Conservation (phyloP, 345 rosid genomes). For the Microthlaspi erraticum region DNA sequence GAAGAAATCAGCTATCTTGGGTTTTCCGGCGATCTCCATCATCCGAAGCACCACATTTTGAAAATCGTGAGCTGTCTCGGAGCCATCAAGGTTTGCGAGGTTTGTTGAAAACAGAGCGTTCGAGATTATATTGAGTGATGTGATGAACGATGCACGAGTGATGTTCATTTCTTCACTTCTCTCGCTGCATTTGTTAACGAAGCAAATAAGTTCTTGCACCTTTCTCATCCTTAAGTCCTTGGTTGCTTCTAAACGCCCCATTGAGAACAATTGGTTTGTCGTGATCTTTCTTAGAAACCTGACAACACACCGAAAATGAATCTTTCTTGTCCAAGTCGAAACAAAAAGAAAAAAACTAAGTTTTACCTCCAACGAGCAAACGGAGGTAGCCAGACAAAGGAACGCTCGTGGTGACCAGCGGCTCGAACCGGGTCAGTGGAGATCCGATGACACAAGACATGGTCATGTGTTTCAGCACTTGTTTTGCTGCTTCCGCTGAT, state of each 20-base stretch:
- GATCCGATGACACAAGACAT: constrained; percentile 37
- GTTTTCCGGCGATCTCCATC: constrained; percentile 28
- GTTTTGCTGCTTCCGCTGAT: constrained; percentile 49
- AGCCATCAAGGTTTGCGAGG: constrained; percentile 18
- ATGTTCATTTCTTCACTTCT: constrained; percentile 44
- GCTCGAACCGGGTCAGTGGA: constrained; percentile 43
- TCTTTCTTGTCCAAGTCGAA: background rate
- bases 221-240: constrained; percentile 36
- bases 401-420: constrained; percentile 40
- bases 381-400: constrained; percentile 50
- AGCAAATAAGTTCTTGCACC: constrained; percentile 36
- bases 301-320: background rate
- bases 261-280: constrained; percentile 41
- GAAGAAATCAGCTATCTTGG: constrained; percentile 8
- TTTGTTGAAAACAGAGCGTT: constrained; percentile 36
- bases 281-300: constrained; percentile 47
- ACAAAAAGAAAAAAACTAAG: background rate
- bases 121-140: constrained; percentile 38
- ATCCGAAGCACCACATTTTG: constrained; percentile 17
- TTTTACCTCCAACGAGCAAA: constrained; percentile 48
- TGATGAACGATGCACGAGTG: constrained; percentile 36
- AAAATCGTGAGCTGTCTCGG: constrained; percentile 14
- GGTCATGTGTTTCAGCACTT: constrained; percentile 53
- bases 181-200: constrained; percentile 31
- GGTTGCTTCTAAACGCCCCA: constrained; percentile 46